phyloP scores from a whole-genome alignment of 495 filamentous ascomycete genomes.

The Penicillium daleae region DNA sequence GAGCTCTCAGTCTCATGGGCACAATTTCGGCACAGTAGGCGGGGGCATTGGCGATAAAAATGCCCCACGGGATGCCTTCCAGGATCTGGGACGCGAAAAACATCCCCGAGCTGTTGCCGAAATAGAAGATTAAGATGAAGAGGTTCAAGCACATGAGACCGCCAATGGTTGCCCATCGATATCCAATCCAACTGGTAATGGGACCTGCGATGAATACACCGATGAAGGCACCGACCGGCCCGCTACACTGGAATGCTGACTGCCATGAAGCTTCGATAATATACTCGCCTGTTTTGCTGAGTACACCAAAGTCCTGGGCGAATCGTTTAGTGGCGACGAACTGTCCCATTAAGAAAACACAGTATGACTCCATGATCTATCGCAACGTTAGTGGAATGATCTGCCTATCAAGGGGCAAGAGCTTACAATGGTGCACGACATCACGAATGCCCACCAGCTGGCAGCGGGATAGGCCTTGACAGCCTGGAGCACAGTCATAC shows the following conservation, averaged over 20 bases:
- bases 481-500: constrained; percentile 53
- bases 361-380: constrained; percentile 54
- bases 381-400: constrained; percentile 34
- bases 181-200: constrained; percentile 51
- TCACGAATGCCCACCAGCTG: constrained; percentile 54
- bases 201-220: constrained; percentile 51
- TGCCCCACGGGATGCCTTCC: constrained; percentile 54
- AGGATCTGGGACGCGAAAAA: constrained; percentile 51
- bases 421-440: constrained; percentile 57
- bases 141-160: constrained; percentile 48
- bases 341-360: constrained; percentile 48
- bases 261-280: constrained; percentile 48
- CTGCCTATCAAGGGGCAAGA: constrained; percentile 23
- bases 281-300: constrained; percentile 12
- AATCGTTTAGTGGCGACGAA: constrained; percentile 48
- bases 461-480: constrained; percentile 52
- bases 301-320: constrained; percentile 38
- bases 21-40: constrained; percentile 51
- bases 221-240: constrained; percentile 48
- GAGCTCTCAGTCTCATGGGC: constrained; percentile 47
- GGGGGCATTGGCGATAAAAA: constrained; percentile 52
- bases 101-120: constrained; percentile 42
- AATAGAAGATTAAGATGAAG: constrained; percentile 53
- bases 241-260: constrained; percentile 48
- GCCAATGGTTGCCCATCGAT: constrained; percentile 48